Evolutionary conservation across 495 filamentous ascomycete species (phyloP).

Genomic region (Cladorrhinum samala): DNA sequence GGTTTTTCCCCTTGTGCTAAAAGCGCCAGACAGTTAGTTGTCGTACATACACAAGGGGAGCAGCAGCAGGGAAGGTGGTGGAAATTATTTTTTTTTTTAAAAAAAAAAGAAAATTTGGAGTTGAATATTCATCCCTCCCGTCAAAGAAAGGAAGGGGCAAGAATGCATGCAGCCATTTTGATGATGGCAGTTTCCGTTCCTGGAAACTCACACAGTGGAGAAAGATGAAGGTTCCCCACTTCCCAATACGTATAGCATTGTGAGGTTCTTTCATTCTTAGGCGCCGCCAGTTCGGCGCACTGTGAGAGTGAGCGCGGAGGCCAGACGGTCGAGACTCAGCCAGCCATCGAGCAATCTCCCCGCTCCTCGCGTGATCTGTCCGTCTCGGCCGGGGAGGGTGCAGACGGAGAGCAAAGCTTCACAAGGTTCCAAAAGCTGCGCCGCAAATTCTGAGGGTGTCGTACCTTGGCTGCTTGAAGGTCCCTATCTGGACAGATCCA

Average conservation of each 20-base stretch:
- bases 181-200: neutral
- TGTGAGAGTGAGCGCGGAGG: neutral
- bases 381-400: neutral
- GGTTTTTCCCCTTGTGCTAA: too few relatives aligned
- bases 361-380: neutral
- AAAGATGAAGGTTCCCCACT: neutral
- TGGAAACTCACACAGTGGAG: conserved; percentile 1
- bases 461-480: neutral
- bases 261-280: neutral
- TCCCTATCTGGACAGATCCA: too few relatives aligned
- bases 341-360: neutral
- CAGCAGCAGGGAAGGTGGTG: too few relatives aligned
- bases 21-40: neutral
- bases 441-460: neutral
- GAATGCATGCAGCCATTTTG: neutral
- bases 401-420: neutral
- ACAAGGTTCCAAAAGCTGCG: too few relatives aligned
- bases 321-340: neutral
- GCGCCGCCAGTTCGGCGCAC: neutral
- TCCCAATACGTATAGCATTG: conserved; percentile 1
- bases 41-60: too few relatives aligned
- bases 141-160: neutral
- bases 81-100: too few relatives aligned
- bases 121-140: too few relatives aligned
- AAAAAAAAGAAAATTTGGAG: too few relatives aligned